Evolutionary conservation across 2,329 filamentous ascomycete genomes (phyloP), one percentile per base, ranked within the genome.

Genomic region (Penicillium paneum): DNA sequence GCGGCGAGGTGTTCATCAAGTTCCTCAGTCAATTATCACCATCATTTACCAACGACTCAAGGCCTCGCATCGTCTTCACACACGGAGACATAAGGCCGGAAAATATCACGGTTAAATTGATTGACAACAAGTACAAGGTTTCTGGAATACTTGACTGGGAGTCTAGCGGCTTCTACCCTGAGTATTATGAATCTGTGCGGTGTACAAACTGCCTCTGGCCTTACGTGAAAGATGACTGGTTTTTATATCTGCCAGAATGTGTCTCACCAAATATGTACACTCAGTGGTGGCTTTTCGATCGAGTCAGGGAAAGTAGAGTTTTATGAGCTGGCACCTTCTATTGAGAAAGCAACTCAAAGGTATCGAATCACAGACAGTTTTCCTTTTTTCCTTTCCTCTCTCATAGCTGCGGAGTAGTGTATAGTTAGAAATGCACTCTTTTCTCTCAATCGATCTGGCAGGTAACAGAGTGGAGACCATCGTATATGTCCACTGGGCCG

Each of bases 111-210:
- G 63, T 67, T 24, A 35, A 63, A 35, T 17, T 45, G 28, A 43
- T 32, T 26, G 44, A 56, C 43, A 52, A 64, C 49, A 49, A 60
- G 21, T 34, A 56, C 10, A 40, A 28, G 4, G 6, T 49, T 50
- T 60, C 61, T 56, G 62, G 64, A 13, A 53, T 45, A 8, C 64
- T 71, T 49, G 67, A 71, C 44, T 71, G 67, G 68, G 67, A 70
- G 34, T 47, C 67, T 39, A 63, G 64, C 48, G 67, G 67, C 5
- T 71, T 70, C 40, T 71, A 71, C 54, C 67, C 68, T 2, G 54
- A 54, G 11, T 67, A 67, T 34, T 62, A 68, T 52, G 51, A 57
- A 48, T 52, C 42, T 48, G 28, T 51, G 2, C 41, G 36, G 21
- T 55, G 47, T 5, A 55, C 47, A n/a, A 51, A 51, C 29, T 55